Evolutionary conservation across 257 asterid species (phyloP).

Genomic region (Lycium barbarum): DNA sequence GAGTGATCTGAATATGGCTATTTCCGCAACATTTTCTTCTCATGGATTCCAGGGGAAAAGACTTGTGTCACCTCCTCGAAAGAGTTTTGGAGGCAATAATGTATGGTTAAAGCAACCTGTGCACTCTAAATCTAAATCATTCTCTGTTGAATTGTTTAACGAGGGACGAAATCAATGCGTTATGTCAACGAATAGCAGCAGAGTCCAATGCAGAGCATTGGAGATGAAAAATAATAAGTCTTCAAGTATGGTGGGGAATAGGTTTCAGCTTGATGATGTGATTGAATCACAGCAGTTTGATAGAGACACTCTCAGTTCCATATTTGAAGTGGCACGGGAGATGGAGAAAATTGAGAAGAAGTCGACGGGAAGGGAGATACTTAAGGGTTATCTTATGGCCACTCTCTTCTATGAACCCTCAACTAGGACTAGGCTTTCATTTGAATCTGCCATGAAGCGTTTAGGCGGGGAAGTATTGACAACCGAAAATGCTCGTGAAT

Average conservation of each 20-base stretch:
- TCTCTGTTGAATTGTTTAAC: background rate
- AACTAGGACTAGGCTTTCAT: slow-evolving; percentile 94
- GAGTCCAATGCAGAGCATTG: slow-evolving; percentile 54
- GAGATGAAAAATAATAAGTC: slow-evolving; percentile 50
- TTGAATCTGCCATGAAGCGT: slow-evolving; percentile 97
- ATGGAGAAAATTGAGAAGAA: slow-evolving; percentile 92
- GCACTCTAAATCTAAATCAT: background rate
- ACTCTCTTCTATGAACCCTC: slow-evolving; percentile 95
- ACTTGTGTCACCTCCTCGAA: slow-evolving; percentile 3
- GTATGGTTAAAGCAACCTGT: background rate
- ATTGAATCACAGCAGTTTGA: slow-evolving; percentile 96
- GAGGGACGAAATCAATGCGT: slow-evolving; percentile 31
- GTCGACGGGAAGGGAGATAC: slow-evolving; percentile 68
- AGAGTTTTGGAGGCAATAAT: slow-evolving; percentile 15
- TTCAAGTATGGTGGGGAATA: slow-evolving; percentile 48
- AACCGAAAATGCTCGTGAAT: slow-evolving; percentile 94
- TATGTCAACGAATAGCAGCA: slow-evolving; percentile 30
- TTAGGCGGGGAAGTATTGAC: slow-evolving; percentile 89
- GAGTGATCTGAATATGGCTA: slow-evolving; percentile 11
- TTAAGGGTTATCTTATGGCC: slow-evolving; percentile 89
- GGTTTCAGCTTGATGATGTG: slow-evolving; percentile 75
- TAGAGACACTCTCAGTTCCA: slow-evolving; percentile 69
- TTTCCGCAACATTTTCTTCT: slow-evolving; percentile 16
- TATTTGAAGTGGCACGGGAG: slow-evolving; percentile 86
- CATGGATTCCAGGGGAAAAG: background rate